Percentiles rank a stretch among this genome's conserved stretches.
Evolutionary conservation across 1,139 yeast genomes (phyloP).

Genomic region (Saccharomyces hybrid): DNA sequence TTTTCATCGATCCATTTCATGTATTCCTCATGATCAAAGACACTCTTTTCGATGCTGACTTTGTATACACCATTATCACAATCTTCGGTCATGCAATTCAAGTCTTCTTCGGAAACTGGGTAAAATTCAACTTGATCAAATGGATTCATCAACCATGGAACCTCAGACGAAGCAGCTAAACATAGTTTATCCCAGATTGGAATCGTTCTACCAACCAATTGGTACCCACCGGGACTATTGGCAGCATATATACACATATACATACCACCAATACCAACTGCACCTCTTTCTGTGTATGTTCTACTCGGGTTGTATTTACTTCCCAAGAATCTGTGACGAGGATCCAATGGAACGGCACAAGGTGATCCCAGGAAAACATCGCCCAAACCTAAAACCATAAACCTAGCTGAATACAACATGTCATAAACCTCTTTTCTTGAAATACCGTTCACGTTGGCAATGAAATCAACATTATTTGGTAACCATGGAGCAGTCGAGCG

Average conservation of each 20-base stretch:
- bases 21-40: constrained; percentile 77
- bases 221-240: constrained; percentile 99
- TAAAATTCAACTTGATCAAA: constrained; percentile 93
- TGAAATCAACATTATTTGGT: constrained; percentile 93
- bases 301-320: constrained; percentile 94
- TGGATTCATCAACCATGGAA: constrained; percentile 87
- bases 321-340: constrained; percentile 87
- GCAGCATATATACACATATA: constrained; percentile 97
- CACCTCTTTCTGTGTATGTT: constrained; percentile 92
- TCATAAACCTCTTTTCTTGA: constrained; percentile 70
- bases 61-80: constrained; percentile 74
- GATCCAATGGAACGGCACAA: constrained; percentile 96
- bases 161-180: constrained; percentile 59
- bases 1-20: constrained; percentile 70
- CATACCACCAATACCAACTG: constrained; percentile 97
- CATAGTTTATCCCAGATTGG: constrained; percentile 96
- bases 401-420: constrained; percentile 81
- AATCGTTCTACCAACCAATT: constrained; percentile 89
- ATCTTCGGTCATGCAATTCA: constrained; percentile 64
- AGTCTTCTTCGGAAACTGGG: constrained; percentile 79
- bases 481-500: constrained; percentile 94
- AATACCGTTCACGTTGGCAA: constrained; percentile 79
- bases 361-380: constrained; percentile 98
- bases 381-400: constrained; percentile 89
- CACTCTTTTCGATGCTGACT: constrained; percentile 67